phyloP scores from a whole-genome alignment of 2,329 filamentous ascomycete genomes.

The Colletotrichum graminicola region DNA sequence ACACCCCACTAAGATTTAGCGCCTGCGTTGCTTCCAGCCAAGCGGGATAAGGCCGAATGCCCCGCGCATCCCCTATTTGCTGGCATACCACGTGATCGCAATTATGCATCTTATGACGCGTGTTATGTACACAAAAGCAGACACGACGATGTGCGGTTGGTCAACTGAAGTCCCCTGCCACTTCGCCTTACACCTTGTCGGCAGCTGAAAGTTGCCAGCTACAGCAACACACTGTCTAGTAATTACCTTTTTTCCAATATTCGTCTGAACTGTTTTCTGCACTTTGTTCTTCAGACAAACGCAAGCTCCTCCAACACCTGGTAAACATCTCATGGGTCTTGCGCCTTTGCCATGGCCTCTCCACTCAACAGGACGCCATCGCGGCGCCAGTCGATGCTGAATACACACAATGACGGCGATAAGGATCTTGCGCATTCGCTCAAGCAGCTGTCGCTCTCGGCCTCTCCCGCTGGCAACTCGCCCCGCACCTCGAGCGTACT shows the following conservation, averaged over 20 bases:
- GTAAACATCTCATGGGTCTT: conserved; percentile 24
- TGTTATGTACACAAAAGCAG: conserved; percentile 31
- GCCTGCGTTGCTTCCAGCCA: not conserved
- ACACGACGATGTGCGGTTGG: conserved; percentile 36
- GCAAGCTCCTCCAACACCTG: not conserved
- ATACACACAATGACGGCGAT: conserved; percentile 49
- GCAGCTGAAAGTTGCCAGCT: conserved; percentile 33
- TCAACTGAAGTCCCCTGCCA: conserved; percentile 34
- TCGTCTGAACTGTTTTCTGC: not conserved
- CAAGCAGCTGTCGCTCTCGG: conserved; percentile 59
- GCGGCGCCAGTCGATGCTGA: conserved; percentile 50
- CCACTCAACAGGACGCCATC: conserved; percentile 44
- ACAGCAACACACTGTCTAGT: conserved; percentile 1
- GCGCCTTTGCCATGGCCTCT: conserved; percentile 36
- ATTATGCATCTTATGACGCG: conserved; percentile 39
- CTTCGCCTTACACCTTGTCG: conserved; percentile 22
- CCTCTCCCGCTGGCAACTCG: conserved; percentile 47
- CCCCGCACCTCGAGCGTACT: conserved; percentile 48
- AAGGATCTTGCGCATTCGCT: conserved; percentile 57
- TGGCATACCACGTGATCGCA: conserved; percentile 31
- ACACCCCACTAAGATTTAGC: not conserved
- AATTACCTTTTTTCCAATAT: not conserved
- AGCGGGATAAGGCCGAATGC: conserved; percentile 9
- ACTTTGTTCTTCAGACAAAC: not conserved
- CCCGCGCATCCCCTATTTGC: conserved; percentile 30